Conservation (phyloP, 495 filamentous ascomycete species). For the Penicillium psychrofluorescens region DNA sequence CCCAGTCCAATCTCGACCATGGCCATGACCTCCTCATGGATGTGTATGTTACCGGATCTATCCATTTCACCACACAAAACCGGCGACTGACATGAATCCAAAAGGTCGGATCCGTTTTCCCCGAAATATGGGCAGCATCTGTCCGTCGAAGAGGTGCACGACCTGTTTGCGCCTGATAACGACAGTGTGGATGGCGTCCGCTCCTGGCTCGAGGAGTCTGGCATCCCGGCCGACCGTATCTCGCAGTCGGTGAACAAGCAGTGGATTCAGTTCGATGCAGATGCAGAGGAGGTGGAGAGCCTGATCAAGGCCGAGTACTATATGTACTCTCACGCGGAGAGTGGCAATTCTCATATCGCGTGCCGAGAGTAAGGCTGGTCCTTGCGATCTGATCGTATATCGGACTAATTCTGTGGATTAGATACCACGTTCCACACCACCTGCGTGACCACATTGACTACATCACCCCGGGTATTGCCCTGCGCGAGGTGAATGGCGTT, state of each 20-base stretch:
- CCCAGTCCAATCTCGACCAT: slow-evolving; percentile 44
- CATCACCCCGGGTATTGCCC: slow-evolving; percentile 42
- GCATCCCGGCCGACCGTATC: slow-evolving; percentile 38
- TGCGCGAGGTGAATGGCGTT: slow-evolving; percentile 16
- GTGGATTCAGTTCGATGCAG: slow-evolving; percentile 49
- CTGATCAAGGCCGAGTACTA: slow-evolving; percentile 54
- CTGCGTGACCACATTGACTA: slow-evolving; percentile 48
- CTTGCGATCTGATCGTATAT: too few species aligned
- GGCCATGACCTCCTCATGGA: slow-evolving; percentile 50
- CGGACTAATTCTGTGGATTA: slow-evolving; percentile 3
- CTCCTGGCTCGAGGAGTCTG: slow-evolving; percentile 43
- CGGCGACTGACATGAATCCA: background rate
- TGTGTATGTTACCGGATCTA: slow-evolving; percentile 22
- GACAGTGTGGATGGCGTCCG: slow-evolving; percentile 35
- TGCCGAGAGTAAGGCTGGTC: slow-evolving; percentile 29
- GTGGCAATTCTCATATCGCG: slow-evolving; percentile 40
- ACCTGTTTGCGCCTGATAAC: slow-evolving; percentile 42
- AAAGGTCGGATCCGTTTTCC: slow-evolving; percentile 35
- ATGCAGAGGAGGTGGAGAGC: slow-evolving; percentile 43
- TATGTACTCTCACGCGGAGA: slow-evolving; percentile 41
- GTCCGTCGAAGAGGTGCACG: slow-evolving; percentile 36
- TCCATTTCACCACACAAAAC: too few species aligned
- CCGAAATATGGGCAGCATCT: slow-evolving; percentile 47
- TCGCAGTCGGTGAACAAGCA: slow-evolving; percentile 39
- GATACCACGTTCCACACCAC: slow-evolving; percentile 45